Percentiles rank a stretch among this genome's conserved stretches.
Conservation (phyloP, 2,329 filamentous ascomycete species). For the Akanthomyces dipterigenus region DNA sequence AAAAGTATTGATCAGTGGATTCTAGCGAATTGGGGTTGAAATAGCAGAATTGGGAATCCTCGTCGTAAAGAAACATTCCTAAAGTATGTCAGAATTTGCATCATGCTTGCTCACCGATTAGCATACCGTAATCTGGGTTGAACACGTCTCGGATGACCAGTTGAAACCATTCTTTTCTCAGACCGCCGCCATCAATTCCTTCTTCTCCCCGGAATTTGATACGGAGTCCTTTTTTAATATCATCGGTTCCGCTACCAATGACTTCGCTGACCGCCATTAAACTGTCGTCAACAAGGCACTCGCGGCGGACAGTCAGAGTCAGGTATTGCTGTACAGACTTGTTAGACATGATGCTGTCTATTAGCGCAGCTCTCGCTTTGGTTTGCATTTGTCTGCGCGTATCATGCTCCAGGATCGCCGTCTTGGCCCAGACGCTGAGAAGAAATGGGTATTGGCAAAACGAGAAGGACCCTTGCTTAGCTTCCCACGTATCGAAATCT, state of each 20-base stretch:
- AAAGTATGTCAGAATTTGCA: constrained; percentile 11
- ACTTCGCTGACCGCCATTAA: constrained; percentile 78
- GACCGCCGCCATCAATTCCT: constrained; percentile 80
- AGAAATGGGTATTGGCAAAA: constrained; percentile 94
- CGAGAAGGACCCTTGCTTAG: constrained; percentile 64
- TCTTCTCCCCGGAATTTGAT: constrained; percentile 87
- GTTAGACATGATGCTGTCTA: constrained; percentile 75
- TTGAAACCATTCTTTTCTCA: constrained; percentile 93
- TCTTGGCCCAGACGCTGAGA: constrained; percentile 87
- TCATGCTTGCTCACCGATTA: background rate
- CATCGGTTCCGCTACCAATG: constrained; percentile 71
- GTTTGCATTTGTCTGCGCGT: constrained; percentile 82
- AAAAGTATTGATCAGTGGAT: constrained; percentile 84
- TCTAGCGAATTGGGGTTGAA: constrained; percentile 90
- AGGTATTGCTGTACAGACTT: constrained; percentile 71
- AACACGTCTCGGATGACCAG: constrained; percentile 84
- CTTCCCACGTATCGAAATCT: constrained; percentile 86
- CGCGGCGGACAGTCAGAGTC: constrained; percentile 67
- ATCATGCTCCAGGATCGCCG: constrained; percentile 82
- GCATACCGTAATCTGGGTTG: constrained; percentile 77
- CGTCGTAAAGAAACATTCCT: constrained; percentile 91
- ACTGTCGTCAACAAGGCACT: constrained; percentile 85
- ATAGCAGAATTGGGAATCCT: constrained; percentile 85
- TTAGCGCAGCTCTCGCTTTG: constrained; percentile 83
- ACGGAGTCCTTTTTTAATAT: constrained; percentile 82